A percentile compares a stretch with the other conserved stretches of the same genome.
These are phyloP conservation scores for Plasmopara muralis DNA, from an alignment of 352 stramenopile genomes.

Conservation along the genomic window DNA sequence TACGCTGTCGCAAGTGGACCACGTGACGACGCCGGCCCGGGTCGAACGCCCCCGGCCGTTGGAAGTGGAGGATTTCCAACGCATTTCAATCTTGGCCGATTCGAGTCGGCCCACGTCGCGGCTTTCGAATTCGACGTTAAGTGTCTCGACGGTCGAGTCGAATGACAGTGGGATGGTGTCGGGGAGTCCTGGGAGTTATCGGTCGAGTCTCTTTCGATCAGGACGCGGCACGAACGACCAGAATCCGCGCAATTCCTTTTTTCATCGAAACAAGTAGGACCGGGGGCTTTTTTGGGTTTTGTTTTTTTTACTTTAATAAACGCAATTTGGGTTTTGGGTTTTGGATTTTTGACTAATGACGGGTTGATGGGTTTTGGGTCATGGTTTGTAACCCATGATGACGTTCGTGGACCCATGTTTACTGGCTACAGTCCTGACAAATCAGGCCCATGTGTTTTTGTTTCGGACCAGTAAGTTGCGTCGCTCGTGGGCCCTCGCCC, in stretches of 20 bases:
- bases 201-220: conserved; percentile 48
- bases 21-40: conserved; percentile 12
- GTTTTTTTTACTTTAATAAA: neutral
- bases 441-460: conserved; percentile 14
- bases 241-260: conserved; percentile 48
- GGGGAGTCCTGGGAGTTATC: conserved; percentile 31
- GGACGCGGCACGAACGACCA: conserved; percentile 29
- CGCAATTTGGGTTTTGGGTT: conserved; percentile 2
- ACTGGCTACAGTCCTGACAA: conserved; percentile 24
- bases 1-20: conserved; percentile 63
- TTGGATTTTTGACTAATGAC: conserved; percentile 8
- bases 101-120: conserved; percentile 28
- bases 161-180: conserved; percentile 30
- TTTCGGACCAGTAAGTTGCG: no score
- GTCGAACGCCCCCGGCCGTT: conserved; percentile 34
- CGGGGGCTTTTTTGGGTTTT: neutral
- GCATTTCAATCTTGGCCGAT: conserved; percentile 60
- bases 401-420: neutral
- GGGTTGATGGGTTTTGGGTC: no score
- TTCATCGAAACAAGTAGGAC: conserved; percentile 51
- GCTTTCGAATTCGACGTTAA: conserved; percentile 47
- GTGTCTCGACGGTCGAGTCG: conserved; percentile 41
- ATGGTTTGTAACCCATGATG: no score
- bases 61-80: conserved; percentile 62
- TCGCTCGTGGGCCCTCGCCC: no score